These are phyloP conservation scores for Adiantum capillusveneris DNA, from an alignment of 75 land plant genomes.

Conservation along the genomic window DNA sequence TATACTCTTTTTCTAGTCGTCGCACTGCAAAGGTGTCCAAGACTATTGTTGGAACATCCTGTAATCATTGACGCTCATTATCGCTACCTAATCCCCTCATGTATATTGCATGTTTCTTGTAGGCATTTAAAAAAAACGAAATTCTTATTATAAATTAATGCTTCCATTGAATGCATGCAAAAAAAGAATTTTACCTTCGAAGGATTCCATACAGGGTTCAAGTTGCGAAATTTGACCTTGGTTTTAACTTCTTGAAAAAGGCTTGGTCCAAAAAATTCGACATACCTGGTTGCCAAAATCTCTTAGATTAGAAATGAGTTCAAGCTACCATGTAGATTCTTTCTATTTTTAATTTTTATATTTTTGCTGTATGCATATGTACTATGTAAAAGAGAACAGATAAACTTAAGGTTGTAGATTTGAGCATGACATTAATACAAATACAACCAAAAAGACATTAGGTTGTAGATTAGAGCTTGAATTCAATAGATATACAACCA, in stretches of 20 bases:
- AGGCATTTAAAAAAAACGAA: background rate
- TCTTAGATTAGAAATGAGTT: no score
- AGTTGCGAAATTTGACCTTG: constrained; percentile 38
- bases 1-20: constrained; percentile 39
- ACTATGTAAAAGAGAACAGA: no score
- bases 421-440: no score
- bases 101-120: background rate
- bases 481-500: no score
- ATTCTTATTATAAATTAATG: no score
- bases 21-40: constrained; percentile 29
- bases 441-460: no score
- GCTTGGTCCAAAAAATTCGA: constrained; percentile 39
- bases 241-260: constrained; percentile 27
- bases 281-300: constrained; percentile 21
- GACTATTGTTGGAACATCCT: constrained; percentile 42
- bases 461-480: no score
- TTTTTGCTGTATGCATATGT: no score
- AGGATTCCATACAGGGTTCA: constrained; percentile 52
- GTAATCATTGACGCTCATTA: no score
- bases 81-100: background rate
- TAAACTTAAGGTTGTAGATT: no score
- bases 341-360: no score
- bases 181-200: constrained; percentile 22
- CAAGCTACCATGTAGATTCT: no score
- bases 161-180: background rate